A percentile compares a stretch with the other conserved stretches of the same genome.
Evolutionary conservation across 2,329 filamentous ascomycete genomes (phyloP).

Genomic region (Pyricularia grisea): DNA sequence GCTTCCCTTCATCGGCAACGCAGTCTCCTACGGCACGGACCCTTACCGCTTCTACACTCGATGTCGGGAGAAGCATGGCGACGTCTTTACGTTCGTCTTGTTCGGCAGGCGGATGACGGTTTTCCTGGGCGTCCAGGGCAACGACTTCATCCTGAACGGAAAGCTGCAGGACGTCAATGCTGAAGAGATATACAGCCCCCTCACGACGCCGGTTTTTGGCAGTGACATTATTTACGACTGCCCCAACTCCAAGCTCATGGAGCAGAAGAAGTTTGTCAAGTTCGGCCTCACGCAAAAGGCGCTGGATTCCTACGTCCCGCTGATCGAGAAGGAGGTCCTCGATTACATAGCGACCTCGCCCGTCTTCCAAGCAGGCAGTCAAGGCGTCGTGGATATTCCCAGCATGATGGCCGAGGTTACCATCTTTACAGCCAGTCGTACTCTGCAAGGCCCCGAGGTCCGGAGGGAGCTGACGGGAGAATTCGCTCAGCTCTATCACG

Average conservation of each 20-base stretch:
- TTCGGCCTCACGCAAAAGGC: conserved; percentile 58
- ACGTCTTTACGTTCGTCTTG: conserved; percentile 44
- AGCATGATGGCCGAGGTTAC: conserved; percentile 66
- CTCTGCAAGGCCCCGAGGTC: conserved; percentile 68
- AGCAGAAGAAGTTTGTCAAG: conserved; percentile 80
- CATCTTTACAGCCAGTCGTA: conserved; percentile 70
- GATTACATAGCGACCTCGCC: conserved; percentile 51
- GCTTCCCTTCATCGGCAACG: conserved; percentile 80
- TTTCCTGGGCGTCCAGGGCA: conserved; percentile 39
- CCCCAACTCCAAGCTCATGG: conserved; percentile 76
- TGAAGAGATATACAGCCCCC: conserved; percentile 42
- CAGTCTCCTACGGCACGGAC: conserved; percentile 89
- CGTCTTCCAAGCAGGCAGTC: conserved; percentile 43
- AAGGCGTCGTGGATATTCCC: conserved; percentile 55
- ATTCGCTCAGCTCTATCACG: conserved; percentile 69
- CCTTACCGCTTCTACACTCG: conserved; percentile 79
- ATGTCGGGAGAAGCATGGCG: conserved; percentile 37
- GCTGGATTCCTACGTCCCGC: conserved; percentile 55
- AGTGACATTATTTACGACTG: conserved; percentile 77
- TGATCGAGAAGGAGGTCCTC: conserved; percentile 61
- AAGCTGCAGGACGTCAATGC: conserved; percentile 42
- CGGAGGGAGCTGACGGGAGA: conserved; percentile 61
- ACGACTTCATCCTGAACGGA: conserved; percentile 48
- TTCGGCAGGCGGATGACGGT: conserved; percentile 40
- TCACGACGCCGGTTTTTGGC: conserved; percentile 56